phyloP scores from a whole-genome alignment of 2,329 filamentous ascomycete species.

The Trichoderma atroviride region DNA sequence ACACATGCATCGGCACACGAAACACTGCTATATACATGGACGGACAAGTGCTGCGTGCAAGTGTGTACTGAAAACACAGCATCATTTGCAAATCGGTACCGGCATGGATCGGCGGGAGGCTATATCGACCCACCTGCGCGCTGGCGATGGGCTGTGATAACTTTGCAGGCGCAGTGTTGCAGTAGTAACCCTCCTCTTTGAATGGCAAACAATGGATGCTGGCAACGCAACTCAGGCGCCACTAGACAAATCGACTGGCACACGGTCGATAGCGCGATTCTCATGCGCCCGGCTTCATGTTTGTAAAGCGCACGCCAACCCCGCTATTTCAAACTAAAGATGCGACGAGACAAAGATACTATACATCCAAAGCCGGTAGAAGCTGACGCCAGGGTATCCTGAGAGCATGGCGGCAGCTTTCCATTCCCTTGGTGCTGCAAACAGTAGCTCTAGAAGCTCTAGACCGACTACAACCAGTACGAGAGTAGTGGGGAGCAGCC shows the following conservation, averaged over 20 bases:
- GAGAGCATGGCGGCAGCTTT: not conserved
- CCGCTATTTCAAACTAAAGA: conserved; percentile 1
- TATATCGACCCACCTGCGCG: conserved; percentile 21
- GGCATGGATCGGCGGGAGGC: conserved; percentile 20
- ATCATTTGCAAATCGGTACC: conserved; percentile 19
- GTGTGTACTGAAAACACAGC: not conserved
- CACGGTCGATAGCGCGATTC: conserved; percentile 8
- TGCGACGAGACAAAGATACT: not conserved
- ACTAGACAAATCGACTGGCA: conserved; percentile 13
- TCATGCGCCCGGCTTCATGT: conserved; percentile 1
- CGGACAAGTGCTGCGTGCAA: not conserved
- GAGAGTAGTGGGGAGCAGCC: not conserved
- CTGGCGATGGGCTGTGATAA: conserved; percentile 22
- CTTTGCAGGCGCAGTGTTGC: conserved; percentile 22
- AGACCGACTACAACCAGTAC: not conserved
- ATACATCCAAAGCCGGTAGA: not conserved
- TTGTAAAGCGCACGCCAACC: not conserved
- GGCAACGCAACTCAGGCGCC: conserved; percentile 21
- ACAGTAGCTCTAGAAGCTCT: not conserved
- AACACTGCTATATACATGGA: not conserved
- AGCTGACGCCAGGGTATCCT: not conserved
- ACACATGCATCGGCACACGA: conserved; percentile 17
- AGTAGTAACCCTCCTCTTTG: conserved; percentile 5
- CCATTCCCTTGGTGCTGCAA: not conserved
- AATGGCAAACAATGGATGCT: not conserved